Evolutionary conservation across 116 monocot species (phyloP).

Genomic region (Cymodocea nodosa): DNA sequence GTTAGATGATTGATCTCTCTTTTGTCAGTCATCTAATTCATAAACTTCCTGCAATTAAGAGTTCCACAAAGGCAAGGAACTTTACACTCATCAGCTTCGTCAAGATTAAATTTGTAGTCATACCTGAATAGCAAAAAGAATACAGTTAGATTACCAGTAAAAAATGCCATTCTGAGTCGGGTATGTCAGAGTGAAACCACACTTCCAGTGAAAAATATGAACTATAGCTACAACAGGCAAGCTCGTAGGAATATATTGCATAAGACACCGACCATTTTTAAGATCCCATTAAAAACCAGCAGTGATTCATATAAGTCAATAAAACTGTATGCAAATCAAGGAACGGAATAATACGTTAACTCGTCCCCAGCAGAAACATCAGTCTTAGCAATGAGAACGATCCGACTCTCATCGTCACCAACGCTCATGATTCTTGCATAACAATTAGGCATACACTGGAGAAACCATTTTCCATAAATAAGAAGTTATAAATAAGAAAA

Average conservation of each 20-base stretch:
- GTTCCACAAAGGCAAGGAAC: constrained; percentile 86
- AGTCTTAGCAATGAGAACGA: constrained; percentile 79
- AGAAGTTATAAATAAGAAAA: not conserved
- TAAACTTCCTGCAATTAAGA: constrained; percentile 72
- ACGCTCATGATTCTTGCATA: constrained; percentile 92
- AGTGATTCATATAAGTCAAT: not conserved
- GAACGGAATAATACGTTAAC: constrained; percentile 46
- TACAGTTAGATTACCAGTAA: too few relatives aligned
- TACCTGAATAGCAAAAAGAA: constrained; percentile 31
- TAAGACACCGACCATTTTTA: too few relatives aligned
- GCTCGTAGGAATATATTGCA: too few relatives aligned
- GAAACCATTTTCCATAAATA: not conserved
- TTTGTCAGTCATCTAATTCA: constrained; percentile 40
- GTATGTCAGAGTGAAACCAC: too few relatives aligned
- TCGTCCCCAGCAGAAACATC: constrained; percentile 76
- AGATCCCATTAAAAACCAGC: too few relatives aligned
- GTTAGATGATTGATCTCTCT: not conserved
- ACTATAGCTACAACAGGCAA: too few relatives aligned
- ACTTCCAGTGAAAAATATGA: too few relatives aligned
- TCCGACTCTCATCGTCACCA: constrained; percentile 51
- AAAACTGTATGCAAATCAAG: not conserved
- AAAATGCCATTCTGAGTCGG: too few relatives aligned
- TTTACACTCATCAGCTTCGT: constrained; percentile 71
- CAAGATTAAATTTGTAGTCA: constrained; percentile 78
- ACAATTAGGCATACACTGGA: constrained; percentile 96